Base-by-base conservation (phyloP, 257 asterid genomes). In the Rauvolfia tetraphylla region DNA sequence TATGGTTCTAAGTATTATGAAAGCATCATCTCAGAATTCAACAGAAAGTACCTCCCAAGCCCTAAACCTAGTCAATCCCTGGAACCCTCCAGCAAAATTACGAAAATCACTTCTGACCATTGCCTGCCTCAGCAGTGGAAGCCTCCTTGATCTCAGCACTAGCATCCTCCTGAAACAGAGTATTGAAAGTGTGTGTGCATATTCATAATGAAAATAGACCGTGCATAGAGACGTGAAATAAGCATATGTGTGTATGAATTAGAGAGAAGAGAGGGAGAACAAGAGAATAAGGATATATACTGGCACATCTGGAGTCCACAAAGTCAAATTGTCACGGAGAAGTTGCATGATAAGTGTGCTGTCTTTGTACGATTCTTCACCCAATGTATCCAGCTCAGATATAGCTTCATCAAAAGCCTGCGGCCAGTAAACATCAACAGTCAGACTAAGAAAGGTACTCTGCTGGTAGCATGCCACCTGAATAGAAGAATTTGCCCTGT, bases 331-430 rank as follows among this genome's bases (percentile, higher is more conserved):
- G 76, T 81, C 85, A 1, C 85, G 81, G 33, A 81, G 81, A 69
- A 81, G 85, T 73, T 81, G 85, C 85, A 81, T 81, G 59, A 81
- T 81, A 44, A 81, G 81, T 2, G 85, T 81, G 67, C 85, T 81
- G 69, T 81, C 85, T 49, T 81, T 77, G 74, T 81, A 81, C 23
- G 85, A 81, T 68, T 81, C 85, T 73, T 77, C 85, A 34, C 85
- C 85, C 70, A 81, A 53, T 23, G 85, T 77, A 72, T 81, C 81
- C 82, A 81, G 53, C 79, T 81, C 85, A 27, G 81, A 74, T n/a
- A 81, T 81, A 29, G 85, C 85, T 68, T 81, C 81, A 58, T 81
- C 85, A 68, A 81, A 81, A 34, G 85, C 85, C 81, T 81, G 79
- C 13, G n/a, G n/a, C 33, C 65, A 38, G 27, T 74, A 25, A 74